A percentile compares a stretch with the other conserved stretches of the same genome.
phyloP scores from a whole-genome alignment of 345 rosid species.

The Barbarea vulgaris region DNA sequence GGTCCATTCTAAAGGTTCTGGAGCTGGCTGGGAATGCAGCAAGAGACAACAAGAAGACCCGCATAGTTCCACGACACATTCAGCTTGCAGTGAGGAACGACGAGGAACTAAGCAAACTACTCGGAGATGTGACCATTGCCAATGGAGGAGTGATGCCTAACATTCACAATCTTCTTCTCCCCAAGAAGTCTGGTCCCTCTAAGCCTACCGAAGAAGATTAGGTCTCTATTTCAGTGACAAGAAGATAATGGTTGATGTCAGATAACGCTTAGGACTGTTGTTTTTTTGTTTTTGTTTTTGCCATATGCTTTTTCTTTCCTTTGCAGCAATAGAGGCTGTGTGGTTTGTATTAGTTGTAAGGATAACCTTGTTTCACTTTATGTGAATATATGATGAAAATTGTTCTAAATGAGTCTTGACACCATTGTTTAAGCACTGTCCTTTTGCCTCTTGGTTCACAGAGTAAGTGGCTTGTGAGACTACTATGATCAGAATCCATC shows the following conservation, averaged over 20 bases:
- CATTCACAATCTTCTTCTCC: constrained; percentile 92
- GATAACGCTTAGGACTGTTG: constrained; percentile 2
- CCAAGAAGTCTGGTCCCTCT: constrained; percentile 72
- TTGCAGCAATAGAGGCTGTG: constrained; percentile 1
- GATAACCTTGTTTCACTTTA: constrained; percentile 13
- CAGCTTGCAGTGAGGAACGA: constrained; percentile 91
- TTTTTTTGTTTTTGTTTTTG: neutral
- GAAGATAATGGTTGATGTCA: neutral
- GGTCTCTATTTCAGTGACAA: neutral
- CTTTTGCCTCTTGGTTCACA: constrained; percentile 52
- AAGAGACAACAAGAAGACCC: constrained; percentile 85
- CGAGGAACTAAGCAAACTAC: constrained; percentile 88
- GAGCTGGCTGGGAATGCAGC: constrained; percentile 92
- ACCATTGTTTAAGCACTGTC: constrained; percentile 48
- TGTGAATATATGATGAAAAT: constrained; percentile 46
- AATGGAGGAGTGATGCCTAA: constrained; percentile 98
- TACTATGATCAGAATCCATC: neutral
- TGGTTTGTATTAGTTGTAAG: constrained; percentile 11
- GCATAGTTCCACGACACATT: constrained; percentile 89
- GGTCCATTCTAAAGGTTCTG: constrained; percentile 53
- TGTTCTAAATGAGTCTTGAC: constrained; percentile 25
- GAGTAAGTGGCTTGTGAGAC: neutral
- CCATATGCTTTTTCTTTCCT: neutral
- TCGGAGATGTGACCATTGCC: constrained; percentile 91
- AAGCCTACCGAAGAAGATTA: constrained; percentile 66